phyloP scores from a whole-genome alignment of 208 protist species.

The Leishmania lainsoni region DNA sequence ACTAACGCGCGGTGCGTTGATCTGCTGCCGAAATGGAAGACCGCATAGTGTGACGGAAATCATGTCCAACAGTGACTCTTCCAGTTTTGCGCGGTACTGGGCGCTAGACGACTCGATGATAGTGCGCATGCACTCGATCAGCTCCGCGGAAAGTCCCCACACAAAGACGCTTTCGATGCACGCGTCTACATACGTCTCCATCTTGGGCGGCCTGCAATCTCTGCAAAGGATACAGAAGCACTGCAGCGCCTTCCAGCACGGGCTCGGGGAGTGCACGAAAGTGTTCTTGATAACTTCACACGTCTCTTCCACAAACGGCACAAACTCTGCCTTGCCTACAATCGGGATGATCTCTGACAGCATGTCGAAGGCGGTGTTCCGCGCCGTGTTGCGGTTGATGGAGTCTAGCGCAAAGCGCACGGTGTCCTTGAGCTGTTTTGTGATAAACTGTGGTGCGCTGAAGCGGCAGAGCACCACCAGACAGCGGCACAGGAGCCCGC shows the following conservation, averaged over 20 bases:
- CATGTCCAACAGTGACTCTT: slow-evolving; percentile 85
- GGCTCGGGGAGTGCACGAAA: slow-evolving; percentile 51
- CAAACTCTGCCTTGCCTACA: slow-evolving; percentile 60
- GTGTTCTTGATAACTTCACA: slow-evolving; percentile 54
- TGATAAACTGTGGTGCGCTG: slow-evolving; percentile 69
- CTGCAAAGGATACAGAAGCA: slow-evolving; percentile 72
- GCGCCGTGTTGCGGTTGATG: slow-evolving; percentile 51
- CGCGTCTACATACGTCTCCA: slow-evolving; percentile 75
- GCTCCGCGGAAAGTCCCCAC: slow-evolving; percentile 83
- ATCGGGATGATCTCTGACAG: slow-evolving; percentile 79
- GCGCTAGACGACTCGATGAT: slow-evolving; percentile 69
- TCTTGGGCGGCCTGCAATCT: slow-evolving; percentile 54
- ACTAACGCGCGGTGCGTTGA: slow-evolving; percentile 24
- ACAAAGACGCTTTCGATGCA: slow-evolving; percentile 81
- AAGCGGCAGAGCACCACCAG: slow-evolving; percentile 80
- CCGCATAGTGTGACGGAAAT: slow-evolving; percentile 90
- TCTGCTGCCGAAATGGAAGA: slow-evolving; percentile 80
- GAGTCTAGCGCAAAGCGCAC: slow-evolving; percentile 77
- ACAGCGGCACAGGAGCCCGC: slow-evolving; percentile 63
- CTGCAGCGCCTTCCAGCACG: slow-evolving; percentile 82
- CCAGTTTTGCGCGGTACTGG: slow-evolving; percentile 68
- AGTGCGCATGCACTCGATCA: slow-evolving; percentile 83
- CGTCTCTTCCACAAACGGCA: slow-evolving; percentile 66
- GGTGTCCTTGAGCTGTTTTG: slow-evolving; percentile 72
- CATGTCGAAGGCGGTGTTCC: slow-evolving; percentile 71